Base-by-base conservation (phyloP, 805 yeast genomes). In the Teunomyces tritomae region DNA sequence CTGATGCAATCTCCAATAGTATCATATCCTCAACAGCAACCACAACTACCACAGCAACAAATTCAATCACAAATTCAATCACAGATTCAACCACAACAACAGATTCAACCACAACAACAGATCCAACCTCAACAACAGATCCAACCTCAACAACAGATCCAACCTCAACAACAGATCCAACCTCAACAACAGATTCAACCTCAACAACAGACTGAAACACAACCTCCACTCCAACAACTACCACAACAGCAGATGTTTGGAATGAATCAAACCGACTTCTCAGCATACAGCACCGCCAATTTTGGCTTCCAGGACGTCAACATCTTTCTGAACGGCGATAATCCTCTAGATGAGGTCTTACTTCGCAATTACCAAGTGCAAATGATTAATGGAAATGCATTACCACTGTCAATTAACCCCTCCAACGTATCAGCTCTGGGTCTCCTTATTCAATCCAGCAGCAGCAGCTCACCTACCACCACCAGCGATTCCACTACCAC, bases 311-410 rank as follows among this genome's bases (percentile, higher is more conserved):
- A 63, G 28, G 74, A 72, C 36, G 58, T 63, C n/a, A 67, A 68
- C 47, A 63, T 68, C 13, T 72, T 73, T 47, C 65, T 57, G 52
- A 68, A 61, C 48, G 65, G 56, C 34, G 63, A 61, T 27, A 73
- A 73, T 45, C 77, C 77, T 0, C 53, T 73, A 27, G 77, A 71
- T 43, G 74, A 70, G 14, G 57, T 64, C 4, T 57, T 72, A 42
- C 43, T 57, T 39, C 13, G 55, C 16, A 49, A 39, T 34, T 54
- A 49, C 51, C 55, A 43, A 28, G 28, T 17, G 10, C 30, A 5
- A 16, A 17, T 27, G 40, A 33, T 28, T 20, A 33, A 34, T 11
- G 30, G 46, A 2, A 13, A 16, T n/a, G 20, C 40, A 2, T 37
- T 37, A 16, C 24, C 39, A 1, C 39, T 26, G 8, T 16, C 27